Evolutionary conservation across 2,329 filamentous ascomycete species (phyloP).

Genomic region (Colletotrichum phormii): DNA sequence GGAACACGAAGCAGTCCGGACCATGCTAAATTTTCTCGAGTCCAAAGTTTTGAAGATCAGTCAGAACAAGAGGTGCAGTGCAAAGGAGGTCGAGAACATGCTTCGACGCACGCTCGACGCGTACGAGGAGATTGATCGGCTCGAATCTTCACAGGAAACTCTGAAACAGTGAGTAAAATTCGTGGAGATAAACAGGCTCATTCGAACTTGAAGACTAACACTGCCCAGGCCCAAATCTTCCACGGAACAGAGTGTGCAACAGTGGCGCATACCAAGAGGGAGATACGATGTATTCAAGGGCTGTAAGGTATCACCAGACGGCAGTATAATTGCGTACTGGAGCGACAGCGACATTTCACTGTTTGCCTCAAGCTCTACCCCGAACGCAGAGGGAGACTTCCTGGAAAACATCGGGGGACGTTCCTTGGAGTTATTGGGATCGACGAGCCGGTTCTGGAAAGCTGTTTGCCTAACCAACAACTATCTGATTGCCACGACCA

Average conservation of each 20-base stretch:
- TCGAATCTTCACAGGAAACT: not conserved
- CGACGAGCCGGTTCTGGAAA: conserved; percentile 1
- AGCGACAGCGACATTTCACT: not conserved
- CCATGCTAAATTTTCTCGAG: conserved; percentile 1
- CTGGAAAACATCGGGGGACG: not conserved
- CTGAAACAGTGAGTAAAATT: not conserved
- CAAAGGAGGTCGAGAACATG: not conserved
- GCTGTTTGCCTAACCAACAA: not conserved
- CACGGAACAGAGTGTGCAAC: not conserved
- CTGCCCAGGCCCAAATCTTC: not conserved
- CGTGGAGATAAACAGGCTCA: not conserved
- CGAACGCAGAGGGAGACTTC: not conserved
- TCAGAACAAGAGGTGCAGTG: not conserved
- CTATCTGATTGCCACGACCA: conserved; percentile 2
- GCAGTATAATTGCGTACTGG: not conserved
- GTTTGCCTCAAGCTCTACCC: not conserved
- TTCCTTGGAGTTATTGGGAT: not conserved
- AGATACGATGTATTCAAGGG: not conserved
- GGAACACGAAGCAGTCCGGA: not conserved
- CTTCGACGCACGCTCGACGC: not conserved
- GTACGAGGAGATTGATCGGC: not conserved
- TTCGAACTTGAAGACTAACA: not conserved
- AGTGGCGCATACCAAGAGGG: not conserved
- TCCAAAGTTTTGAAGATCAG: not conserved
- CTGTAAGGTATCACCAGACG: not conserved